Base-by-base conservation (phyloP, 2,329 filamentous ascomycete species). In the Diaporthe ampelina region DNA sequence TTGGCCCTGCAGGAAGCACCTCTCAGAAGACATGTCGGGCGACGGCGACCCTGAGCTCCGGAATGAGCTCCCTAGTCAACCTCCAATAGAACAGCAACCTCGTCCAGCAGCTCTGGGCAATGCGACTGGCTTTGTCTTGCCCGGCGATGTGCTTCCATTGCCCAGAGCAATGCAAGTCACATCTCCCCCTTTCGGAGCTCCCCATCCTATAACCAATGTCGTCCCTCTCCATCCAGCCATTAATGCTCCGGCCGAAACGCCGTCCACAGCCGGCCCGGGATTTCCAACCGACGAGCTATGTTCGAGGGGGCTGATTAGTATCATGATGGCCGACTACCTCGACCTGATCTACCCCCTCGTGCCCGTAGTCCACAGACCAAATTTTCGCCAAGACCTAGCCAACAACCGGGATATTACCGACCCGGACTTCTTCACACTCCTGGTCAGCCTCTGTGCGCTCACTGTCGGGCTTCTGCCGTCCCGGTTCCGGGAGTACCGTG, bases 231-330 rank as follows among this genome's bases (percentile, higher is more conserved):
- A 52, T 15, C 11, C 43, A 19, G 45, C 21, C 43, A 15, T 35
- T 24, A 8, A 43, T 26, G 61, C 45, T 29, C 21, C 61, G 29
- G 61, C 21, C 2, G 43, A 19, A 19, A 35, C 26, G 7, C 43
- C 61, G 3, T 24, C 61, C 21, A 37, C 43, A 24, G 29, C 45
- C 3, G 61, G 43, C 40, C 43, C 45, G 26, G 43, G 45, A 76
- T 79, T 77, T 17, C 78, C 76, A 4, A 80, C 79, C 9, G 79
- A 80, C 9, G 79, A 80, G 61, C 72, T 80, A 5, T 80, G 79
- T 43, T 78, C 79, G 3, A 76, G 79, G 8, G 54, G 63, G 4
- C 70, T 79, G 10, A 71, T 81, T 48, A 73, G 76, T 43, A 70
- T 70, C 26, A 75, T 81, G 56, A 76, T 81, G 67, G 73, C 75